phyloP scores from a whole-genome alignment of 2,329 filamentous ascomycete species.

The Penicillium freii region DNA sequence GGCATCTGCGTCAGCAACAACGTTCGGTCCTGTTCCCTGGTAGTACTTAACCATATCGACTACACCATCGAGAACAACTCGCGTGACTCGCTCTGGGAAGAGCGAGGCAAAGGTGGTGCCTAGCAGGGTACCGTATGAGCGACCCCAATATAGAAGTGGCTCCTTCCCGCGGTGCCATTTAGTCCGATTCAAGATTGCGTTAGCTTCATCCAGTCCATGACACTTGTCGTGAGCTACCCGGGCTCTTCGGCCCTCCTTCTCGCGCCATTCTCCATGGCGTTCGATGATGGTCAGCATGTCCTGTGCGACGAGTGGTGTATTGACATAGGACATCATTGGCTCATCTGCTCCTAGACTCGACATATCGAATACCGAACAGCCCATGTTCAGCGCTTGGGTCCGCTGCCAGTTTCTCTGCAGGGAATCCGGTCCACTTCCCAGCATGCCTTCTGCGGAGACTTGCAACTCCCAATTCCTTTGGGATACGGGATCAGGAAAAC shows the following conservation, averaged over 20 bases:
- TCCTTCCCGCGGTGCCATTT: slow-evolving; percentile 31
- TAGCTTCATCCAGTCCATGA: slow-evolving; percentile 20
- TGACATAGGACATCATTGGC: slow-evolving; percentile 33
- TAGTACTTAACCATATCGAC: slow-evolving; percentile 41
- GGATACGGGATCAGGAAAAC: slow-evolving; percentile 37
- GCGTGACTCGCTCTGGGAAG: slow-evolving; percentile 41
- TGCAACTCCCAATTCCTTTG: slow-evolving; percentile 37
- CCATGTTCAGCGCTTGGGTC: slow-evolving; percentile 30
- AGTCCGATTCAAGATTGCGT: slow-evolving; percentile 26
- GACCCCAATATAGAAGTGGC: slow-evolving; percentile 42
- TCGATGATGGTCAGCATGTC: slow-evolving; percentile 41
- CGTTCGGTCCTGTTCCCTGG: slow-evolving; percentile 22
- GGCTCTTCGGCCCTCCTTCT: slow-evolving; percentile 30
- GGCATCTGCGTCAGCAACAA: slow-evolving; percentile 35
- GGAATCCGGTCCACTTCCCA: slow-evolving; percentile 32
- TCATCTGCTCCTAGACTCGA: slow-evolving; percentile 17
- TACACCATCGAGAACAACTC: slow-evolving; percentile 37
- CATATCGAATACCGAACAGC: slow-evolving; percentile 31
- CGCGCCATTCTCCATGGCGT: slow-evolving; percentile 42
- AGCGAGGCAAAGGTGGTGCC: slow-evolving; percentile 49
- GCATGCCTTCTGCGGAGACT: slow-evolving; percentile 36
- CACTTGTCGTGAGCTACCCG: slow-evolving; percentile 19
- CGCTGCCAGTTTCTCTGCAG: slow-evolving; percentile 37
- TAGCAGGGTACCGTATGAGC: slow-evolving; percentile 48
- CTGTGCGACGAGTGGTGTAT: slow-evolving; percentile 34